Evolutionary conservation across 352 stramenopile genomes (phyloP).

Genomic region (Pythium grandisporangium): DNA sequence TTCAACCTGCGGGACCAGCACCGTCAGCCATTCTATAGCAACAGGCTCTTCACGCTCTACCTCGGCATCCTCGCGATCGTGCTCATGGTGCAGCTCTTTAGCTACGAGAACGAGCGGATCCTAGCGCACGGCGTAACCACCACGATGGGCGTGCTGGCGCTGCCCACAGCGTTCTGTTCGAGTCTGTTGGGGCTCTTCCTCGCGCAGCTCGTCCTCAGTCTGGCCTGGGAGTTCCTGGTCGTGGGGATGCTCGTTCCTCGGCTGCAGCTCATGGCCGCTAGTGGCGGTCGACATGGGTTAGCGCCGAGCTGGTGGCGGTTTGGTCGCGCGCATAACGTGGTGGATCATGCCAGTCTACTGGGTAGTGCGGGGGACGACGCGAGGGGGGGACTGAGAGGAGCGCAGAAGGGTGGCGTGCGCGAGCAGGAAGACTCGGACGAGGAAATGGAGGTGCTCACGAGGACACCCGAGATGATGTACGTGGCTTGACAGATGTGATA

Average conservation of each 20-base stretch:
- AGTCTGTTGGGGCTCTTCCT: slow-evolving; percentile 65
- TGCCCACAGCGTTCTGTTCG: slow-evolving; percentile 41
- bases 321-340: no score
- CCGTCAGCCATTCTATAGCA: slow-evolving; percentile 44
- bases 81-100: slow-evolving; percentile 52
- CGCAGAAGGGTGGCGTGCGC: background rate
- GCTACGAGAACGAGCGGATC: slow-evolving; percentile 43
- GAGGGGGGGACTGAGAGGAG: background rate
- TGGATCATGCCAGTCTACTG: slow-evolving; percentile 44
- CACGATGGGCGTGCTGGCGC: slow-evolving; percentile 36
- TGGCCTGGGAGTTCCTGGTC: slow-evolving; percentile 52
- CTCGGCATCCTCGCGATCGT: slow-evolving; percentile 39
- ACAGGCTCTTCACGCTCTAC: slow-evolving; percentile 43
- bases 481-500: slow-evolving; percentile 12
- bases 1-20: slow-evolving; percentile 63
- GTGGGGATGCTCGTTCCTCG: slow-evolving; percentile 41
- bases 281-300: no score
- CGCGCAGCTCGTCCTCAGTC: slow-evolving; percentile 40
- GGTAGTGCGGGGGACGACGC: slow-evolving; percentile 4
- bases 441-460: slow-evolving; percentile 15
- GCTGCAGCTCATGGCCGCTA: slow-evolving; percentile 41
- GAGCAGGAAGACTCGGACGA: slow-evolving; percentile 12
- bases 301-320: no score
- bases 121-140: slow-evolving; percentile 46
- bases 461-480: slow-evolving; percentile 15